Evolutionary conservation across 225 moss, liverwort and hornwort genomes (phyloP), one percentile per base, ranked within the genome.

Genomic region (Physcomitrium patens): DNA sequence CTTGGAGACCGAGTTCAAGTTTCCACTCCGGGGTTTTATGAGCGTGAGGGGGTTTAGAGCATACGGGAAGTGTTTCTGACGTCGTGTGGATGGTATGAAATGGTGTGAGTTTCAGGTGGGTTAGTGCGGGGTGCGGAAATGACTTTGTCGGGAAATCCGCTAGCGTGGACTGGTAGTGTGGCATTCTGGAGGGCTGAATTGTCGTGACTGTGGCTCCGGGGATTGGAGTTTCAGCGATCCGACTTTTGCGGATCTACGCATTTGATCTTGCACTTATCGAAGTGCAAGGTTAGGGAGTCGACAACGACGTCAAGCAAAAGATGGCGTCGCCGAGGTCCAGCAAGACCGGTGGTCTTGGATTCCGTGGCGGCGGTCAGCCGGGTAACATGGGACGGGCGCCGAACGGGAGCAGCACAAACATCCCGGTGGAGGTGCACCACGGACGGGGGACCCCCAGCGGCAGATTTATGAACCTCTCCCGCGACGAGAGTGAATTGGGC

Each of bases 401-500:
- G 20, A 77, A 77, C 63, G 83, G 80, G 19, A 82, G 87, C 54
- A 69, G 71, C 71, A 68, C 28, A 0, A 82, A 20, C 42, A 74
- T 74, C 10, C 63, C 79, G 9, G 62, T 72, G 18, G 67, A 46
- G 16, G 47, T 57, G 8, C 79, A 73, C 14, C 86, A 84, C 72
- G 77, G 61, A 47, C 57, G 86, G 4, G 37, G 76, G 26, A 83
- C 79, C 53, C 61, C 78, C 48, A 82, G 82, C 47, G 91, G 90
- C 23, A 71, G 83, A 22, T 93, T 90, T 66, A 73, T 85, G 20
- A 81, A 86, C 17, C 84, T 96, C 7, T 85, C 91, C 5, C 84
- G 91, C 19, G 91, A 93, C 47, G 95, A 93, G 7, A 79, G 86
- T 12, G 89, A 87, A 60, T 73, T 84, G 12, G 83, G 86, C 1